These are phyloP conservation scores for Hericium coralloides DNA, from an alignment of 768 basidiomycete genomes.

Conservation along the genomic window DNA sequence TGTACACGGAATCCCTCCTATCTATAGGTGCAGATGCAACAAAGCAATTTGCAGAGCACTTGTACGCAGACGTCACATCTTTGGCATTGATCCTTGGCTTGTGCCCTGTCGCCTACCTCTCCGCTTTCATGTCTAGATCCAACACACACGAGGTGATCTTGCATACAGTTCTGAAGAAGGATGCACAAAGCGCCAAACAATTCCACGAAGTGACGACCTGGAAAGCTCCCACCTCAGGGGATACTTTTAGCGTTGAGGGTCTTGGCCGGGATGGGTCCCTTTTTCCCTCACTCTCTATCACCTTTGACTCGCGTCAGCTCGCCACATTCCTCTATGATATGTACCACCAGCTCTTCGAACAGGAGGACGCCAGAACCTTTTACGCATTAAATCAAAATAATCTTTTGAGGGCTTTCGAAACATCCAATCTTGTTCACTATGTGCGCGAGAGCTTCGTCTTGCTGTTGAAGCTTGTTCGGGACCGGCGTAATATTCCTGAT, in stretches of 20 bases:
- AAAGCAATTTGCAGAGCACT: slow-evolving; percentile 5
- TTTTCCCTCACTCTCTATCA: background rate
- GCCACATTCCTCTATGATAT: slow-evolving; percentile 31
- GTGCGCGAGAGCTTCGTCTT: slow-evolving; percentile 38
- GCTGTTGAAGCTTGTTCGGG: slow-evolving; percentile 33
- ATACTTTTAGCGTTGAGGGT: background rate
- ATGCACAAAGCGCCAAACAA: background rate
- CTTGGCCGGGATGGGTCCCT: background rate
- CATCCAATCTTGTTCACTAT: slow-evolving; percentile 31
- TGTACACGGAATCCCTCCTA: slow-evolving; percentile 37
- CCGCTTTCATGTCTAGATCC: background rate
- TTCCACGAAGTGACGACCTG: background rate
- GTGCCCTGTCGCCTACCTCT: background rate
- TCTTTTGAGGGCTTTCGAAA: background rate
- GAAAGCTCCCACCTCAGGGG: background rate
- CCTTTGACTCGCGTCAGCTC: slow-evolving; percentile 26
- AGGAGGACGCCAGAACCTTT: slow-evolving; percentile 25
- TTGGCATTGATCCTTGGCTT: background rate
- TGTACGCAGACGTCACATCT: background rate
- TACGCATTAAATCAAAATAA: background rate
- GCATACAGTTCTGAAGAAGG: background rate
- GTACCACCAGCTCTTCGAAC: slow-evolving; percentile 36
- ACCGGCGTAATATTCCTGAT: slow-evolving; percentile 13
- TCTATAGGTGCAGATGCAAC: slow-evolving; percentile 15
- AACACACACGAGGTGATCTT: slow-evolving; percentile 2